phyloP scores from a whole-genome alignment of 2,329 filamentous ascomycete species.

The Fusarium nematophilum region DNA sequence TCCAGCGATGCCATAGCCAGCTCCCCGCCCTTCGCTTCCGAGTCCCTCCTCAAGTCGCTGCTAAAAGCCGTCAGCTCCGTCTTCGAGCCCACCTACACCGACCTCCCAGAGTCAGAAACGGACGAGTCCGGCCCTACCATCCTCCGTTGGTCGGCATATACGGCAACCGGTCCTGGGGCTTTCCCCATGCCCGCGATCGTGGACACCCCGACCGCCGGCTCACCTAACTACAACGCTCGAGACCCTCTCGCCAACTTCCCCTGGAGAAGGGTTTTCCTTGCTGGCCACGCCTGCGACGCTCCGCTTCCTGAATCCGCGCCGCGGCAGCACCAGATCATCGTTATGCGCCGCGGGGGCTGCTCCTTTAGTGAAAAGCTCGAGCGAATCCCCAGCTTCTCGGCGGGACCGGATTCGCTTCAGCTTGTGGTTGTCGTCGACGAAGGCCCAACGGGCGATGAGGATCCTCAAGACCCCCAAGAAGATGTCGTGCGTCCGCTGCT shows the following conservation, averaged over 20 bases:
- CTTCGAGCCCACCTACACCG: constrained; percentile 50
- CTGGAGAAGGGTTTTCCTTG: constrained; percentile 79
- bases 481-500: constrained; percentile 72
- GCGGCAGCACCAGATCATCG: constrained; percentile 77
- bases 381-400: constrained; percentile 83
- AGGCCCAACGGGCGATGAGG: constrained; percentile 47
- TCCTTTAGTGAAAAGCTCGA: constrained; percentile 84
- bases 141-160: constrained; percentile 65
- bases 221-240: constrained; percentile 54
- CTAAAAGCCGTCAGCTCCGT: constrained; percentile 60
- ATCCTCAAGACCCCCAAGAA: constrained; percentile 40
- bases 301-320: constrained; percentile 63
- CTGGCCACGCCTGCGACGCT: constrained; percentile 74
- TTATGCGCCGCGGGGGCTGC: constrained; percentile 85
- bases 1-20: constrained; percentile 23
- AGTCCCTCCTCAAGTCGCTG: constrained; percentile 60
- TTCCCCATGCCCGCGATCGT: constrained; percentile 75
- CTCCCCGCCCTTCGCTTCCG: constrained; percentile 37
- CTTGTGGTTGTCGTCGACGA: constrained; percentile 83
- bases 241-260: constrained; percentile 61
- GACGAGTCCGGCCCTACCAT: constrained; percentile 52
- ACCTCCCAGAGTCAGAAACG: constrained; percentile 45
- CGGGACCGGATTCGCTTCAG: constrained; percentile 72
- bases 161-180: constrained; percentile 67
- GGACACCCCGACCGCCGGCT: constrained; percentile 62